phyloP scores from a whole-genome alignment of 2,329 filamentous ascomycete genomes.

The Neocucurbitaria cava region DNA sequence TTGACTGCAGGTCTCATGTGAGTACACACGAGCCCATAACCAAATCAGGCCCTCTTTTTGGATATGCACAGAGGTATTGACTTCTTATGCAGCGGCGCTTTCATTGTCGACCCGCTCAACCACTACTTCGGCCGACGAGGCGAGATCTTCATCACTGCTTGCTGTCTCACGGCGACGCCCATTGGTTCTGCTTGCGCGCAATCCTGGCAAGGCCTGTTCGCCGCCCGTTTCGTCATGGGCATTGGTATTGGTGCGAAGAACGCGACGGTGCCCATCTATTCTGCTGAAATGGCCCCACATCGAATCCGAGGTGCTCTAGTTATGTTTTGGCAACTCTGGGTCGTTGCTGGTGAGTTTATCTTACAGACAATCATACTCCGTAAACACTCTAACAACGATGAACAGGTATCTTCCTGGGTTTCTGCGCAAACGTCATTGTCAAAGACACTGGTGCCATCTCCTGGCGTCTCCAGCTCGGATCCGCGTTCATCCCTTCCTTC shows the following conservation, averaged over 20 bases:
- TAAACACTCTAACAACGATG: slow-evolving; percentile 9
- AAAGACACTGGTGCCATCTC: slow-evolving; percentile 46
- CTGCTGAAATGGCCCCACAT: slow-evolving; percentile 44
- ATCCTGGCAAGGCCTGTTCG: slow-evolving; percentile 47
- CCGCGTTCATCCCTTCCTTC: slow-evolving; percentile 50
- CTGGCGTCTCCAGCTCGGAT: slow-evolving; percentile 47
- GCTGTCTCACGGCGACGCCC: slow-evolving; percentile 45
- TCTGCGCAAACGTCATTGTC: slow-evolving; percentile 58
- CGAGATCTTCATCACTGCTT: slow-evolving; percentile 48
- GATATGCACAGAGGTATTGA: slow-evolving; percentile 9
- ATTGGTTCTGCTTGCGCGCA: slow-evolving; percentile 47
- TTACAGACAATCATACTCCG: slow-evolving; percentile 18
- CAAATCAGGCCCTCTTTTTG: slow-evolving; percentile 20
- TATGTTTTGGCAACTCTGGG: slow-evolving; percentile 50
- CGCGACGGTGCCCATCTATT: slow-evolving; percentile 44
- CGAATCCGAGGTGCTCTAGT: slow-evolving; percentile 48
- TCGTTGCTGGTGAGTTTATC: slow-evolving; percentile 36
- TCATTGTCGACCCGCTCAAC: slow-evolving; percentile 48
- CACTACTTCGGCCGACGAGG: slow-evolving; percentile 47
- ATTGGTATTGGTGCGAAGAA: slow-evolving; percentile 45
- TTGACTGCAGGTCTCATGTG: slow-evolving; percentile 47
- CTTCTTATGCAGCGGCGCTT: slow-evolving; percentile 11
- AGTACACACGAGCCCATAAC: neutral
- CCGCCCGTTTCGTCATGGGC: slow-evolving; percentile 45
- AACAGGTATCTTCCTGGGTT: slow-evolving; percentile 53